Evolutionary conservation across 805 yeast species (phyloP), one percentile per base, ranked within the genome.

Genomic region (Candida schatavii): DNA sequence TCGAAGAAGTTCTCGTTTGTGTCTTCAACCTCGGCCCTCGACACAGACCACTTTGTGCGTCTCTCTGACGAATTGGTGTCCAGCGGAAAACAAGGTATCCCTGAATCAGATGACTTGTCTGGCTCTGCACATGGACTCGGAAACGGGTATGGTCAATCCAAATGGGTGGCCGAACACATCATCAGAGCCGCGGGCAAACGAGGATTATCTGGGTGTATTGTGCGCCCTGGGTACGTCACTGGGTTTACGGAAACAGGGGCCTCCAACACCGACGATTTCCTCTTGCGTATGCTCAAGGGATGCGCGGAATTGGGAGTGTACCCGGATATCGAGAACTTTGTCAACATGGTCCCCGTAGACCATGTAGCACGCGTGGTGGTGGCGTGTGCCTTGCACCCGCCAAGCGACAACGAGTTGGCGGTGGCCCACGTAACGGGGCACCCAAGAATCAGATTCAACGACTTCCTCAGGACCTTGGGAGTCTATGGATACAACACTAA

Each of bases 371-470:
- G 95, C 36, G 87, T 89, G 19, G 86, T 83, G 20, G 87, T 83
- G 39, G 88, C 98, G 2, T 68, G 93, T 21, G 84, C 96, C 0
- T 72, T 93, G 47, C 79, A 80, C 54, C 91, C 96, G 21, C 86
- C 93, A 19, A 55, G 56, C 30, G 52, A 64, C 18, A 68, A 68
- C 13, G 72, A 68, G 38, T 65, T 81, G 33, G 68, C 82, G 1
- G 99, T 95, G 32, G 89, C 88, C 2, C 99, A 93, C 35, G 97
- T 93, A n/a, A 93, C 98, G 4, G 95, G 91, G 19, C 98, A 93
- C 55, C 99, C 99, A 46, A 81, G 99, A 61, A 81, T 88, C 45
- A 70, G 77, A 32, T 85, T 90, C 69, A 83, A 80, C 55, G 81
- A 85, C 50, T 91, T 81, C 68, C 67, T 93, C 51, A 79, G 80